phyloP scores from a whole-genome alignment of 139 green algal genomes.

The Eudorina sp. region DNA sequence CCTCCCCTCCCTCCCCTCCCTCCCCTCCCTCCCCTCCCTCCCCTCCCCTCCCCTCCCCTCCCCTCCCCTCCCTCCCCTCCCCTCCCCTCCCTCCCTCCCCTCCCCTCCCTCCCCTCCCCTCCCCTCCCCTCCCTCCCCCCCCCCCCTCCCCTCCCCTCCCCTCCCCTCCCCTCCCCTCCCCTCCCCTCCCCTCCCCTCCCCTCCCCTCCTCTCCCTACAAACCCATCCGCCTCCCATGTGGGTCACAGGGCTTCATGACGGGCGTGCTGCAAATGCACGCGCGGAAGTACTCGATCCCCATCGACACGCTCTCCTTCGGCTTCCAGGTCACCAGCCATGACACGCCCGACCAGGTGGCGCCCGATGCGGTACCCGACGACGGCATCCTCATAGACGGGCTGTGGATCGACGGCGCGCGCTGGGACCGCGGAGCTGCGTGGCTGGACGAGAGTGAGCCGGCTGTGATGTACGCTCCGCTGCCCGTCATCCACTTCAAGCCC shows the following conservation, averaged over 20 bases:
- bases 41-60: no score
- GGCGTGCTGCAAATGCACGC: conserved; percentile 89
- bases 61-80: no score
- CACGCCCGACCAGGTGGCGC: conserved; percentile 34
- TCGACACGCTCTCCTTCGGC: conserved; percentile 86
- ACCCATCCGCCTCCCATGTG: no score
- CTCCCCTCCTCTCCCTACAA: no score
- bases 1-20: no score
- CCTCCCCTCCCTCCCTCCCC: no score
- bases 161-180: conserved; percentile 33
- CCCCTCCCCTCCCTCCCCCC: no score
- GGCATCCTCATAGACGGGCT: conserved; percentile 84
- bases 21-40: not conserved
- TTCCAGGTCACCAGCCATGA: conserved; percentile 70
- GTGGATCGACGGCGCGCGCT: conserved; percentile 84
- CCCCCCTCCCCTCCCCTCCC: no score
- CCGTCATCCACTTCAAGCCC: conserved; percentile 82
- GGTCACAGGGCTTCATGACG: conserved; percentile 93
- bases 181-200: conserved; percentile 74
- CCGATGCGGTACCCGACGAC: conserved; percentile 64
- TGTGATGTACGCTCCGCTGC: conserved; percentile 83
- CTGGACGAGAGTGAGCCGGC: conserved; percentile 77
- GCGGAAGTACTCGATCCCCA: conserved; percentile 85
- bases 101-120: no score
- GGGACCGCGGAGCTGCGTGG: conserved; percentile 53